These are phyloP conservation scores for Nothomitra cinnamomea DNA, from an alignment of 2,329 filamentous ascomycete species.

Conservation along the genomic window DNA sequence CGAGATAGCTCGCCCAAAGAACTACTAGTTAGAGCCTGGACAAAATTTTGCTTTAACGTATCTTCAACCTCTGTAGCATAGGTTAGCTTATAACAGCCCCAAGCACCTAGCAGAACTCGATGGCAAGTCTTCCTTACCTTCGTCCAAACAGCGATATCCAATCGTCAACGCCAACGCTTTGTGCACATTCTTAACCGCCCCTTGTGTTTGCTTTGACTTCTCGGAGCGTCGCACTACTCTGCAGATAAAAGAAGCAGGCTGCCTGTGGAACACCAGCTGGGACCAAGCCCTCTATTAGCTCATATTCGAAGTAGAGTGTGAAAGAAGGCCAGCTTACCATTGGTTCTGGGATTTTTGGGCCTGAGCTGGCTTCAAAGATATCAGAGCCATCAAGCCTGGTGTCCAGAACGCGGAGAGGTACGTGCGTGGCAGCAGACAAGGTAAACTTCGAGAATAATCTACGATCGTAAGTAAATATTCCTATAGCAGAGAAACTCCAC, in stretches of 20 bases:
- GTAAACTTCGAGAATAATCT: constrained; percentile 75
- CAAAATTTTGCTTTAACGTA: constrained; percentile 29
- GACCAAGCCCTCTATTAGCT: not conserved
- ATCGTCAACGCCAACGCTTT: constrained; percentile 47
- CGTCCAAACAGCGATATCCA: constrained; percentile 58
- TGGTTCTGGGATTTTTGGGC: constrained; percentile 19
- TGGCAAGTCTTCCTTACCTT: constrained; percentile 40
- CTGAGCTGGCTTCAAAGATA: constrained; percentile 45
- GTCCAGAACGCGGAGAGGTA: constrained; percentile 56
- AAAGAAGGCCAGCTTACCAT: constrained; percentile 26
- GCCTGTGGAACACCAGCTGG: constrained; percentile 6
- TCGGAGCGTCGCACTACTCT: constrained; percentile 9
- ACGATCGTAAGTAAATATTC: not conserved
- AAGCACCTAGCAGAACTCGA: not conserved
- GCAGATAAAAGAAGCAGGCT: constrained; percentile 4
- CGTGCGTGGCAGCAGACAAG: constrained; percentile 60
- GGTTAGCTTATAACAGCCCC: not conserved
- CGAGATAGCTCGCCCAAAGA: constrained; percentile 29
- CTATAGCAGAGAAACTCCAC: not conserved
- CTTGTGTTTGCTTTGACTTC: constrained; percentile 9
- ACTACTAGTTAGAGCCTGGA: constrained; percentile 28
- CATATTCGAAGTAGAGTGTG: constrained; percentile 34
- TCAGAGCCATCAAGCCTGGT: constrained; percentile 56
- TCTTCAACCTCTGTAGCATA: constrained; percentile 11
- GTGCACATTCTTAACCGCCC: constrained; percentile 17